These are phyloP conservation scores for Trifolium subterraneum DNA, from an alignment of 306 rosid genomes.

Conservation along the genomic window DNA sequence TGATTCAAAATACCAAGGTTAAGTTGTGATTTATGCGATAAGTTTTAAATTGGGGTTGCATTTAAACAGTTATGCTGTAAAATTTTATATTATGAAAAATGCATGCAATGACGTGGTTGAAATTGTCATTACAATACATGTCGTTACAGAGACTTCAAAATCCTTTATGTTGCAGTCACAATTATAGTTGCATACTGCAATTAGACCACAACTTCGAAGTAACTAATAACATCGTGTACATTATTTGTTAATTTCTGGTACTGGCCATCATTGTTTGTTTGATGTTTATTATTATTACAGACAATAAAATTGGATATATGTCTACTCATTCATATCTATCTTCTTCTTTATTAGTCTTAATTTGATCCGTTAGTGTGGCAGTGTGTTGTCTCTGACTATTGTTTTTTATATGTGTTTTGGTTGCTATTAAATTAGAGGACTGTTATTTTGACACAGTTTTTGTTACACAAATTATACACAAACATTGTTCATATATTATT, in stretches of 20 bases:
- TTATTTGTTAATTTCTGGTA: constrained; percentile 40
- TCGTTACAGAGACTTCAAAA: not conserved
- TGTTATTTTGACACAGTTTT: too few relatives aligned
- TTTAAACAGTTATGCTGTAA: not conserved
- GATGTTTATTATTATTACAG: constrained; percentile 36
- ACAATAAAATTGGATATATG: constrained; percentile 25
- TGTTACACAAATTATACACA: too few relatives aligned
- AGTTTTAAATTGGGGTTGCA: not conserved
- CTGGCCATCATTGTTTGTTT: constrained; percentile 30
- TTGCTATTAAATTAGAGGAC: constrained; percentile 9
- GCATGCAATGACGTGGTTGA: not conserved
- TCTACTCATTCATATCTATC: not conserved
- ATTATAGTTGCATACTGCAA: not conserved
- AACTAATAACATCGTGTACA: constrained; percentile 38
- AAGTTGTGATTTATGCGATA: not conserved
- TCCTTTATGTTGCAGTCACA: not conserved
- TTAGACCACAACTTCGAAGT: constrained; percentile 13
- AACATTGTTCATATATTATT: too few relatives aligned
- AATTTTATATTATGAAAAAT: not conserved
- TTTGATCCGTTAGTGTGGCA: constrained; percentile 28
- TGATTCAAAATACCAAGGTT: constrained; percentile 44
- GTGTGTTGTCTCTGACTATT: constrained; percentile 33
- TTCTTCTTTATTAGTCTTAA: constrained; percentile 28
- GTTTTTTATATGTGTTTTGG: constrained; percentile 24
- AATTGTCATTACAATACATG: not conserved